Conservation (phyloP, 1,139 yeast genomes). For the Magnusiomyces sp. region DNA sequence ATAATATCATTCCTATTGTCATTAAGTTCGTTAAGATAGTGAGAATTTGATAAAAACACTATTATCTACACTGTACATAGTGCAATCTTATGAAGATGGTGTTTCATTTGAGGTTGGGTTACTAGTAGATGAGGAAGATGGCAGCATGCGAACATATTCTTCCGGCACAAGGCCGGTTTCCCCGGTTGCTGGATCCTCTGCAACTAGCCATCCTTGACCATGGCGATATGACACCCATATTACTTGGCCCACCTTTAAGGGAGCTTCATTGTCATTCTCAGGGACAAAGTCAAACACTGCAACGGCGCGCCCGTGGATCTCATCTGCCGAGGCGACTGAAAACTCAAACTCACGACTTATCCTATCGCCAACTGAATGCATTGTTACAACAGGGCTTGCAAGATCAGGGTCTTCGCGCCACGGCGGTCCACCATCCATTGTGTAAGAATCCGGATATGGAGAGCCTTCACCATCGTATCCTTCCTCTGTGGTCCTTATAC, state of each 20-base stretch:
- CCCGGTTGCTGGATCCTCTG: constrained; percentile 69
- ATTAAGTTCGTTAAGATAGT: too few species aligned
- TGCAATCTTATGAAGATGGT: too few species aligned
- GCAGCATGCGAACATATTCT: constrained; percentile 66
- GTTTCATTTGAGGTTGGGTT: too few species aligned
- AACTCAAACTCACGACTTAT: constrained; percentile 28
- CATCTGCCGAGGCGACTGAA: constrained; percentile 32
- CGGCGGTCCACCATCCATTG: constrained; percentile 28
- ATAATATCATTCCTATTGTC: too few species aligned
- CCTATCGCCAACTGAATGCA: constrained; percentile 26
- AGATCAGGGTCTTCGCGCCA: constrained; percentile 30
- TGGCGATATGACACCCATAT: constrained; percentile 85
- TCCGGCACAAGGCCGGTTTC: constrained; percentile 94
- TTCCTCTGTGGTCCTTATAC: too few species aligned
- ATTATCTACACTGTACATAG: too few species aligned
- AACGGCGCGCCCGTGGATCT: constrained; percentile 55
- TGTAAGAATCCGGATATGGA: constrained; percentile 12
- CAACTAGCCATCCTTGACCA: constrained; percentile 98
- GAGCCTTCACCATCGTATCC: neutral
- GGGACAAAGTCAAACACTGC: constrained; percentile 88
- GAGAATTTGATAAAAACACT: too few species aligned
- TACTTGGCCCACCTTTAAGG: constrained; percentile 68
- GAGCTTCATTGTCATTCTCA: constrained; percentile 88
- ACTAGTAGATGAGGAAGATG: neutral
- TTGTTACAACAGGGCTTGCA: constrained; percentile 22